Base-by-base conservation (phyloP, 371 early-diverging fungal genomes). In the Capniomyces stellatus region DNA sequence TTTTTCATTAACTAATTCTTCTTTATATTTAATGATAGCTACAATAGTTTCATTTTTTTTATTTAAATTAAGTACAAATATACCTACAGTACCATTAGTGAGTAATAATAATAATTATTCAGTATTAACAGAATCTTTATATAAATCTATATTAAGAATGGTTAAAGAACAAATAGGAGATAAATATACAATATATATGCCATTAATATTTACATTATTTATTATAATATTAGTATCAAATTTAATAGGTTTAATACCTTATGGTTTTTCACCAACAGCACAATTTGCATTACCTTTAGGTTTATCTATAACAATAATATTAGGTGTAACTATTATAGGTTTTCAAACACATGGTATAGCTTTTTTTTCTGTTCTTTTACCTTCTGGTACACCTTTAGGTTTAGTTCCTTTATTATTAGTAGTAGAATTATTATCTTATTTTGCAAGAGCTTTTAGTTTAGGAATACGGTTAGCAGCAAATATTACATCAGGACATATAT, bases 321-420 rank as follows among this genome's bases (percentile, higher is more conserved):
- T 77, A 51, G 75, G 75, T 68, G 60, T 76, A 58, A 69, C 76
- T 48, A 66, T 77, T 50, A 70, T 77, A 46, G 75, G 75, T 57
- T 64, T 77, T 60, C 57, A 69, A 61, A 77, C 64, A 61, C 74
- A 75, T 71, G 65, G 73, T 67, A 60, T 69, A 61, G 56, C 50
- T 58, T 70, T 78, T 58, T 75, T 77, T 66, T 71, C 75, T 60
- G 64, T 68, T 56, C 76, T 75, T 58, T 60, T 75, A 60, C 75
- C 75, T 56, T 71, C 70, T 58, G 77, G 77, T 76, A 77, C 77
- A 54, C 75, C 75, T 54, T 62, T 73, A 68, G 76, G 71, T 43
- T 71, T 75, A 69, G 69, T 75, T 61, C 69, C 71, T 54, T 58
- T 73, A 59, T 64, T 76, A 71, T 56, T 75, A 43, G 65, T 59